Evolutionary conservation across 2,329 filamentous ascomycete genomes (phyloP).

Genomic region (Rhexocercosporidium sp.): DNA sequence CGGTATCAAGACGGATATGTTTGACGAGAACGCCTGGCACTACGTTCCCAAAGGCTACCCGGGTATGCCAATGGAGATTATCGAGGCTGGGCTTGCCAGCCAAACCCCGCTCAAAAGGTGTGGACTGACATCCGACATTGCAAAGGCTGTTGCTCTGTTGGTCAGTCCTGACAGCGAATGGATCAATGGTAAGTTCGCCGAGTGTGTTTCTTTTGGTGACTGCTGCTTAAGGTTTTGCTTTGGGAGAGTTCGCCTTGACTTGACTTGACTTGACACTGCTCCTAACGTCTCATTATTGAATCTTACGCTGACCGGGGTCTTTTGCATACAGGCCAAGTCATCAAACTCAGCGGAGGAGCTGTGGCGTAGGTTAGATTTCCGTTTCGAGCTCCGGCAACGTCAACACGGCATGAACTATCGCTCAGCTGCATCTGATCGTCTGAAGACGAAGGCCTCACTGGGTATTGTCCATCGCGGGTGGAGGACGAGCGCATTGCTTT

Average conservation of each 20-base stretch:
- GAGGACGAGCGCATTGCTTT: background rate
- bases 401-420: background rate
- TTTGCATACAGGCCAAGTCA: background rate
- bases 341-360: background rate
- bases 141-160: background rate
- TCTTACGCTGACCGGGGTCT: background rate
- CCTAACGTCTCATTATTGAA: background rate
- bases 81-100: background rate
- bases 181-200: background rate
- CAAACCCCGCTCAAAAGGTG: background rate
- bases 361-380: background rate
- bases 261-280: background rate
- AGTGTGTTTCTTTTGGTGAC: background rate
- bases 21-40: constrained; percentile 67
- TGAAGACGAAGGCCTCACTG: background rate
- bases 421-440: background rate
- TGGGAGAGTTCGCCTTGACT: background rate
- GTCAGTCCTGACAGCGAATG: background rate
- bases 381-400: background rate
- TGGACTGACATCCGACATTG: background rate
- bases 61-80: background rate
- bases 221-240: background rate
- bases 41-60: constrained; percentile 54
- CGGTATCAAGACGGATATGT: constrained; percentile 70
- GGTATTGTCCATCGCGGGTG: background rate